A percentile compares a stretch with the other conserved stretches of the same genome.
These are phyloP conservation scores for Acorus calamus DNA, from an alignment of 106 monocot genomes.

Conservation along the genomic window DNA sequence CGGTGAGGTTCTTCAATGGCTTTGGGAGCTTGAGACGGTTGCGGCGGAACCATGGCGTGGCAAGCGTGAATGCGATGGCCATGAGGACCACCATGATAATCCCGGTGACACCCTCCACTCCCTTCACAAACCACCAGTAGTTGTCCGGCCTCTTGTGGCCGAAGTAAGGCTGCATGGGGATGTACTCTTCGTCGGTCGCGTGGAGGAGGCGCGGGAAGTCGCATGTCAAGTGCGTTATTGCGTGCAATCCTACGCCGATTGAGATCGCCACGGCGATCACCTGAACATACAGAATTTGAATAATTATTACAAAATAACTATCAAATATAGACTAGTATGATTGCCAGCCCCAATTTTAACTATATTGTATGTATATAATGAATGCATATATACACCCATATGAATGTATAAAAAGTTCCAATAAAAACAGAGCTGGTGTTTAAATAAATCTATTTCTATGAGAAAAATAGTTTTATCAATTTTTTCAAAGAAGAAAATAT, in stretches of 20 bases:
- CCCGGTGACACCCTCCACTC: slow-evolving; percentile 94
- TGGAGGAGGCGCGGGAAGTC: slow-evolving; percentile 86
- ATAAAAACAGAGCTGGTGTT: too few relatives aligned
- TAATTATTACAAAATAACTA: too few relatives aligned
- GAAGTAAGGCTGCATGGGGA: slow-evolving; percentile 57
- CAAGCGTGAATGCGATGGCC: slow-evolving; percentile 61
- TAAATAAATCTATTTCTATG: too few relatives aligned
- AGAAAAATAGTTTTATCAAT: too few relatives aligned
- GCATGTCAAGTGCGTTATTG: slow-evolving; percentile 69
- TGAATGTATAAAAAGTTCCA: too few relatives aligned
- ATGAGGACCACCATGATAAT: slow-evolving; percentile 80
- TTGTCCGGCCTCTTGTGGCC: slow-evolving; percentile 55
- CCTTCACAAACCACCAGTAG: slow-evolving; percentile 97
- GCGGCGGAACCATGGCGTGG: slow-evolving; percentile 77
- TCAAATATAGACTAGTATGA: too few relatives aligned
- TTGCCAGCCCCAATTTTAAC: too few relatives aligned
- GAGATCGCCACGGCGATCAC: slow-evolving; percentile 56
- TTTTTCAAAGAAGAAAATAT: too few relatives aligned
- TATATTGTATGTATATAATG: too few relatives aligned
- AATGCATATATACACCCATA: too few relatives aligned
- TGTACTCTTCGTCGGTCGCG: slow-evolving; percentile 51
- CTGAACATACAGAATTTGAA: slow-evolving; percentile 1
- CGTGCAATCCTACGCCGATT: slow-evolving; percentile 55
- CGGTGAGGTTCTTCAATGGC: slow-evolving; percentile 51
- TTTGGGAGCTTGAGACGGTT: slow-evolving; percentile 42